phyloP scores from a whole-genome alignment of 306 rosid species.

The Luffa acutangula region DNA sequence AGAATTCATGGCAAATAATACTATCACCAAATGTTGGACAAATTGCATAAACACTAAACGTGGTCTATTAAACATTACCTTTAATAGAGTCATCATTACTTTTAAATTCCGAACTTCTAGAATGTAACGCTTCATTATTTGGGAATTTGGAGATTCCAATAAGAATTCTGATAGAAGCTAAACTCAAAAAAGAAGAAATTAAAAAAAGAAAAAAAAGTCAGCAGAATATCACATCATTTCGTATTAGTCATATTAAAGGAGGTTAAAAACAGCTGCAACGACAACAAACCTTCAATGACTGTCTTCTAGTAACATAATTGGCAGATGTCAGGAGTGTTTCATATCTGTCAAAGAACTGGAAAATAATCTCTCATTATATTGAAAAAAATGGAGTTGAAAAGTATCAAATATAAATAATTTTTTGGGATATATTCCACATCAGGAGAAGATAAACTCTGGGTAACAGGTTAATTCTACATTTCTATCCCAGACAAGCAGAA shows the following conservation, averaged over 20 bases:
- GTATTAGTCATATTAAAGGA: conserved; percentile 1
- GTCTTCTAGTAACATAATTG: conserved; percentile 95
- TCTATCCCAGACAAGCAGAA: not conserved
- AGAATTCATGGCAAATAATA: conserved; percentile 15
- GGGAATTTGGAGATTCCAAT: conserved; percentile 75
- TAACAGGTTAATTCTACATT: not conserved
- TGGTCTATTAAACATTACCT: conserved; percentile 34
- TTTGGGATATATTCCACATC: not conserved
- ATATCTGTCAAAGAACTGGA: conserved; percentile 77
- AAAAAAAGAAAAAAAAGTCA: conserved; percentile 16
- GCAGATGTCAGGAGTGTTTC: conserved; percentile 79
- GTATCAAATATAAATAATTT: not conserved
- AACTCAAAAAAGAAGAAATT: conserved; percentile 24
- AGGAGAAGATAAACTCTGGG: not conserved
- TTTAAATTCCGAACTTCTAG: conserved; percentile 72
- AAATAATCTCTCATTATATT: conserved; percentile 31
- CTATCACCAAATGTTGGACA: not conserved
- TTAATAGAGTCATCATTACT: conserved; percentile 79
- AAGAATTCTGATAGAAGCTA: conserved; percentile 91
- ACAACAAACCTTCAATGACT: conserved; percentile 81
- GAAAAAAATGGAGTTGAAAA: not conserved
- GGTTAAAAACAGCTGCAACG: conserved; percentile 9
- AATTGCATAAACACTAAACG: not conserved
- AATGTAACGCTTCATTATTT: conserved; percentile 87
- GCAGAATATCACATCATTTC: conserved; percentile 12